phyloP scores from a whole-genome alignment of 2,329 filamentous ascomycete genomes.

The Beauveria medogensis region DNA sequence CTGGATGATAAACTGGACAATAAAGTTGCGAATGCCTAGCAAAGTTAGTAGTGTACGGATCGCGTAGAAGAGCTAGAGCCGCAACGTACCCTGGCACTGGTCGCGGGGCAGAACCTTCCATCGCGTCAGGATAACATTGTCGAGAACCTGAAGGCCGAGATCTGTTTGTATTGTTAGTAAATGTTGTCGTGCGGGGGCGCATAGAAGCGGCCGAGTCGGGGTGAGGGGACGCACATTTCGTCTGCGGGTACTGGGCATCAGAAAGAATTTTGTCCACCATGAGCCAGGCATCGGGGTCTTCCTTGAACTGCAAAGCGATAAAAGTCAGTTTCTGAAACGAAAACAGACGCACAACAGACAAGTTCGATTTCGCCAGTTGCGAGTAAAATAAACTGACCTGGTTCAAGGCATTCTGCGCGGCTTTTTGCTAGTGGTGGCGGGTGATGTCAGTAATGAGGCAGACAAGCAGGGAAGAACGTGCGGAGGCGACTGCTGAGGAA shows the following conservation, averaged over 20 bases:
- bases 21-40: conserved; percentile 93
- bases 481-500: conserved; percentile 19
- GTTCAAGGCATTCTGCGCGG: conserved; percentile 86
- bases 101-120: conserved; percentile 97
- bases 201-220: not conserved
- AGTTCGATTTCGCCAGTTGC: not conserved
- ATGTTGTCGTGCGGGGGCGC: conserved; percentile 11
- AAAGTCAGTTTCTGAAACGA: not conserved
- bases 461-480: not conserved
- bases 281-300: conserved; percentile 96
- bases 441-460: conserved; percentile 4
- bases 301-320: conserved; percentile 67
- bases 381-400: conserved; percentile 53
- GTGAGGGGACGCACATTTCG: conserved; percentile 66
- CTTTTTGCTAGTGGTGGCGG: conserved; percentile 65
- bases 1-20: conserved; percentile 97
- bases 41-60: conserved; percentile 14
- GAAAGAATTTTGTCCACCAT: conserved; percentile 95
- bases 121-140: conserved; percentile 96
- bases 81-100: conserved; percentile 71
- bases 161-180: conserved; percentile 44
- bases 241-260: conserved; percentile 87
- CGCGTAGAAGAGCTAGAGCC: not conserved
- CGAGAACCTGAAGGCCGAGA: conserved; percentile 88
- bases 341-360: not conserved